Base-by-base conservation (phyloP, 345 rosid genomes). In the Populus davidiana region DNA sequence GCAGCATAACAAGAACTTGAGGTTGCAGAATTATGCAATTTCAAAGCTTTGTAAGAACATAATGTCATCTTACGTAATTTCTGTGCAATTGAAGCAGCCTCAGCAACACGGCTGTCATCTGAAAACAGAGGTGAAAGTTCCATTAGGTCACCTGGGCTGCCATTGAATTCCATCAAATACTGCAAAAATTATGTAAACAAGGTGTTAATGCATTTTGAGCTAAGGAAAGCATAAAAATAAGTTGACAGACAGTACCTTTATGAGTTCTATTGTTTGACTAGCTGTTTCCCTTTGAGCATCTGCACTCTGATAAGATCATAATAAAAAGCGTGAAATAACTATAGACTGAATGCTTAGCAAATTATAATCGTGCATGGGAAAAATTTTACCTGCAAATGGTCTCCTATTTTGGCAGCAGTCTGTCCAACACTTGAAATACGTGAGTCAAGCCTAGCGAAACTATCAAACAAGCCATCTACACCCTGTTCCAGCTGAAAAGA, bases 391-490 rank as follows among this genome's bases (percentile, higher is more conserved):
- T 96, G 98, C 86, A 94, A 88, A 90, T 96, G 99, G 77, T 96
- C 99, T 85, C 99, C 99, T 49, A 96, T 94, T 88, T 96, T 96
- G 35, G 98, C 99, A 77, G 98, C 99, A 82, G 99, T 96, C 90
- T 96, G 98, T 77, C 98, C 97, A 76, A 94, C 98, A 83, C 98
- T 93, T 59, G 98, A 94, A 81, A 94, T 94, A 74, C 98, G 97
- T 39, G 96, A 88, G 81, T 90, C 96, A 87, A 91, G 84, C 84
- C 98, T 88, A 54, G 98, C 93, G 87, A 96, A 93, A 89, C 97
- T 91, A 86, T 80, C 92, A 77, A 91, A 92, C 87, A 94, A 81
- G 81, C 97, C 98, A 74, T 94, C 97, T 44, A 94, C 98, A 80
- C 97, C 97, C 72, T 90, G 91, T 86, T 94, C 98, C 67, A 94